Conservation (phyloP, 2,329 filamentous ascomycete species). For the Chrysosphaeria jannelii region DNA sequence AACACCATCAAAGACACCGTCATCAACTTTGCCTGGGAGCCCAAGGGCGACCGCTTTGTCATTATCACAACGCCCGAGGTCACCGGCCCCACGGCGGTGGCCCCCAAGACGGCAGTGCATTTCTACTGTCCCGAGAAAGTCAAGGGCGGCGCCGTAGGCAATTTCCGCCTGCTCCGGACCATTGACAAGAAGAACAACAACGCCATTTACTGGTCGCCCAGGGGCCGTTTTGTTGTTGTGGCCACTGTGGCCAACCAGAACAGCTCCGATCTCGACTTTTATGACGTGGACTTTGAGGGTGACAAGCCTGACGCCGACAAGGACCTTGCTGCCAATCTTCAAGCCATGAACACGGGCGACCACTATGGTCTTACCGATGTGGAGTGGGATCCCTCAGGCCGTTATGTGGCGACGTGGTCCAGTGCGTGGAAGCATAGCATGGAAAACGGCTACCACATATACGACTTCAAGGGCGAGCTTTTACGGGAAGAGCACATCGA, state of each 20-base stretch:
- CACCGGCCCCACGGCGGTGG: constrained; percentile 44
- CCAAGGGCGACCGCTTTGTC: constrained; percentile 89
- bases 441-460: constrained; percentile 97
- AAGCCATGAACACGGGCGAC: constrained; percentile 76
- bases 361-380: constrained; percentile 96
- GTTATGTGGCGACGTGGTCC: constrained; percentile 79
- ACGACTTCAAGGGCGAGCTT: constrained; percentile 77
- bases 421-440: constrained; percentile 95
- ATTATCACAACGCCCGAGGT: constrained; percentile 86
- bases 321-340: constrained; percentile 77
- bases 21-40: constrained; percentile 98
- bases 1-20: constrained; percentile 96
- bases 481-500: constrained; percentile 79
- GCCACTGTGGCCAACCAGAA: constrained; percentile 81
- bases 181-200: constrained; percentile 99
- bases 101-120: constrained; percentile 76
- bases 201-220: constrained; percentile 95
- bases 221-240: constrained; percentile 79
- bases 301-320: constrained; percentile 84
- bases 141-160: constrained; percentile 54
- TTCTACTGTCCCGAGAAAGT: constrained; percentile 95
- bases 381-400: constrained; percentile 90
- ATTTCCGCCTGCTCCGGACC: constrained; percentile 88
- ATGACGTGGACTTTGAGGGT: constrained; percentile 90
- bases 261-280: constrained; percentile 90